Evolutionary conservation across 2,329 filamentous ascomycete species (phyloP), one percentile per base, ranked within the genome.

Genomic region (Beauveria sp.): DNA sequence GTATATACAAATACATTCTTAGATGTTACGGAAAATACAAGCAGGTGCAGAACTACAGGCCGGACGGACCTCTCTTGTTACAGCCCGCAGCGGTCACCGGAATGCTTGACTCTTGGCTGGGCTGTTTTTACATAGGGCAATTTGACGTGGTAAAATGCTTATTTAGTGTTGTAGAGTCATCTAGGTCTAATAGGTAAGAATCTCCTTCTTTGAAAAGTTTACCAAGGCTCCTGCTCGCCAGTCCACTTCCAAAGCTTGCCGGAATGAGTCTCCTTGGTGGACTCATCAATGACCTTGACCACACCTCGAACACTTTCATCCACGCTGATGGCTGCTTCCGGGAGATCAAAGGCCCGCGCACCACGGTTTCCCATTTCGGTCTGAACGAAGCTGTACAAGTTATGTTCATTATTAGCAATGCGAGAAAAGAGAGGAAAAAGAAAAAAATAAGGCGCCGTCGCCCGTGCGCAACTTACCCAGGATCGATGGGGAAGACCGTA

Each of bases 311-410:
- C 53, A 6, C 53, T 55, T n/a, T 55, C 53, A 6, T 77, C 70
- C 8, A 78, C 30, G 7, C 66, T 68, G 46, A 74, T 65, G 3
- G 73, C 70, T 0, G 77, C 75, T 46, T 71, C 62, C 1, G 67
- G 60, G 3, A 75, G 52, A 0, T 74, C 74, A 10, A 70, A 53
- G 0, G 46, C 54, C 52, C 68, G 63, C 0, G 77, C 75, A 40
- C 70, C 73, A 0, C 53, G 60, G 61, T 75, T 74, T 0, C 78
- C 77, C 69, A 77, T 75, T 5, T 74, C 74, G 0, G 77, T 79
- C 62, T 76, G 71, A 0, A 77, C 73, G 67, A 73, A 75, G 2
- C 70, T 71, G 43, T 14, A 28, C 45, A 30, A 24, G 54, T 59
- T 26, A 1, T 3, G 3, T 2, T 5, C 9, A 6, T 45, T 10